Evolutionary conservation across 2,329 filamentous ascomycete genomes (phyloP).

Genomic region (Colletotrichum trifolii): DNA sequence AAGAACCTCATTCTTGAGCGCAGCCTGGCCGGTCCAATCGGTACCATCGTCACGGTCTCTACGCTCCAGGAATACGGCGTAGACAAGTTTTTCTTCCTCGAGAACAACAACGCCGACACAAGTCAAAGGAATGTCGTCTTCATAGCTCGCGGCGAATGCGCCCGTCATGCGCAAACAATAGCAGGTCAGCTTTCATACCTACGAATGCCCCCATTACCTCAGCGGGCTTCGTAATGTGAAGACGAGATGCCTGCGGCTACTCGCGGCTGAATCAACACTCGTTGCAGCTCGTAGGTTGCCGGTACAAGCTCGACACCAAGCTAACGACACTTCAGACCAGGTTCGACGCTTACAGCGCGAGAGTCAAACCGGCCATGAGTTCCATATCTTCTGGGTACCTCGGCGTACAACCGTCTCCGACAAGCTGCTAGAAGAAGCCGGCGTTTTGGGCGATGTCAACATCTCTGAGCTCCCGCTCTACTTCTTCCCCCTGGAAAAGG

Average conservation of each 20-base stretch:
- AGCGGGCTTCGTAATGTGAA: too few relatives aligned
- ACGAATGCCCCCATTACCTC: background rate
- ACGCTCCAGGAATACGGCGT: slow-evolving; percentile 97
- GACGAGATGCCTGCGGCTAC: too few relatives aligned
- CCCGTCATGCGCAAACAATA: slow-evolving; percentile 84
- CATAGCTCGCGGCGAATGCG: slow-evolving; percentile 89
- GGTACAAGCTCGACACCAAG: slow-evolving; percentile 51
- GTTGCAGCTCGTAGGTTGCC: slow-evolving; percentile 31
- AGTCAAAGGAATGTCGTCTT: slow-evolving; percentile 97
- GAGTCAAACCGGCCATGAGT: slow-evolving; percentile 91
- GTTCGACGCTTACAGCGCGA: slow-evolving; percentile 90
- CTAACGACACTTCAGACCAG: slow-evolving; percentile 71
- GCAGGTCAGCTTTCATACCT: slow-evolving; percentile 73
- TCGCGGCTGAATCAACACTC: background rate
- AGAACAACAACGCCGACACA: slow-evolving; percentile 94
- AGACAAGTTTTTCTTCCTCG: slow-evolving; percentile 95
- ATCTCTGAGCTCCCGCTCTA: slow-evolving; percentile 88
- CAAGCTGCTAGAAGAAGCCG: slow-evolving; percentile 89
- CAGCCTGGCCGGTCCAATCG: slow-evolving; percentile 87
- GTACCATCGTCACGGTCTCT: slow-evolving; percentile 93
- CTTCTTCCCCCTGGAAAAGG: slow-evolving; percentile 91
- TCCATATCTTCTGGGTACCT: slow-evolving; percentile 96
- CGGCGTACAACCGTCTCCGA: slow-evolving; percentile 92
- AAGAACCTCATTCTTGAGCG: slow-evolving; percentile 97
- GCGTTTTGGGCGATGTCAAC: slow-evolving; percentile 91